Percentiles rank a stretch among this genome's conserved stretches.
Evolutionary conservation across 2,329 filamentous ascomycete species (phyloP).

Genomic region (Alternaria burnsii): DNA sequence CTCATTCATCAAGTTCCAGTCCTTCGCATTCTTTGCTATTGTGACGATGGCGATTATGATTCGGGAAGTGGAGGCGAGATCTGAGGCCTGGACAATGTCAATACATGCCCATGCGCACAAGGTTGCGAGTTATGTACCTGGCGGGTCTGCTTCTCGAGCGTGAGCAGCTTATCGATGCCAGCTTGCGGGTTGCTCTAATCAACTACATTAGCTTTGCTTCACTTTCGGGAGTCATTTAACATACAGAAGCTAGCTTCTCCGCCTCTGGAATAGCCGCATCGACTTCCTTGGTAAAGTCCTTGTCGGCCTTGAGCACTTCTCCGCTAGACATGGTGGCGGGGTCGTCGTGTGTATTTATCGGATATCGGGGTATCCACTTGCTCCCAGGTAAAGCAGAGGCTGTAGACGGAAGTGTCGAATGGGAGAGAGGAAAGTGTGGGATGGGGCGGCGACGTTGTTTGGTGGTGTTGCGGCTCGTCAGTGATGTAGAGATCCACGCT

Average conservation of each 20-base stretch:
- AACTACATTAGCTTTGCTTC: slow-evolving; percentile 25
- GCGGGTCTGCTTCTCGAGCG: slow-evolving; percentile 94
- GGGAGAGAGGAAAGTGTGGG: slow-evolving; percentile 1
- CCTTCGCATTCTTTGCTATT: slow-evolving; percentile 89
- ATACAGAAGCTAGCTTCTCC: slow-evolving; percentile 85
- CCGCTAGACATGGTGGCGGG: slow-evolving; percentile 76
- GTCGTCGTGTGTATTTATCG: slow-evolving; percentile 19
- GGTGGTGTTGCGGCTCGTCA: slow-evolving; percentile 26
- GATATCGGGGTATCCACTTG: neutral
- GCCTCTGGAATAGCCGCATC: slow-evolving; percentile 91
- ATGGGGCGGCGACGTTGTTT: slow-evolving; percentile 24
- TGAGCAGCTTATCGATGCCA: slow-evolving; percentile 91
- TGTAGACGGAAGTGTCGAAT: neutral
- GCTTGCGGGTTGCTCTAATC: slow-evolving; percentile 77
- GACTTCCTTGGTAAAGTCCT: slow-evolving; percentile 97
- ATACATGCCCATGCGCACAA: slow-evolving; percentile 20
- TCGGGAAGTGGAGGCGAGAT: slow-evolving; percentile 93
- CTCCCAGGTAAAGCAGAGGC: slow-evolving; percentile 3
- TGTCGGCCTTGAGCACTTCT: slow-evolving; percentile 86
- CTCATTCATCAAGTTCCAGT: slow-evolving; percentile 96
- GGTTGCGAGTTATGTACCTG: slow-evolving; percentile 67
- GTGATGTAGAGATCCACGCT: slow-evolving; percentile 27
- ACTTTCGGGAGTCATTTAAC: slow-evolving; percentile 13
- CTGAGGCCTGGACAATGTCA: slow-evolving; percentile 74
- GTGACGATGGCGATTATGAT: slow-evolving; percentile 88